Percentiles rank a stretch among this genome's conserved stretches.
These are phyloP conservation scores for Gnomoniopsis sp. DNA, from an alignment of 2,329 filamentous ascomycete species.

Conservation along the genomic window DNA sequence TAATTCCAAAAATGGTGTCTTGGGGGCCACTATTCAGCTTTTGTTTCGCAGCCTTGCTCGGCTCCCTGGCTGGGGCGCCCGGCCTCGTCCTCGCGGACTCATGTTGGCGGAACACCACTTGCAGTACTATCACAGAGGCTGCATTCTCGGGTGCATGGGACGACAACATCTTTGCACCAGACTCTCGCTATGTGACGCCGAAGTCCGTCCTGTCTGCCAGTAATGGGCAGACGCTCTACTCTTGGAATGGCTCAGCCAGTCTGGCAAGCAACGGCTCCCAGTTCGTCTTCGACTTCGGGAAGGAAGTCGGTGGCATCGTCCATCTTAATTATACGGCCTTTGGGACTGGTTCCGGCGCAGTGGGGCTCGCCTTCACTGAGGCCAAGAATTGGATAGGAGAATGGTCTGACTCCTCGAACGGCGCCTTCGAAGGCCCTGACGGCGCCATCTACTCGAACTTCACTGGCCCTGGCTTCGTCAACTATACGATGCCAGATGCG, in stretches of 20 bases:
- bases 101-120: conserved; percentile 56
- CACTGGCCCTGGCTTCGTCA: conserved; percentile 28
- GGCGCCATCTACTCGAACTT: conserved; percentile 45
- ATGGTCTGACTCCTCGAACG: conserved; percentile 46
- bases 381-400: conserved; percentile 44
- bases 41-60: background rate
- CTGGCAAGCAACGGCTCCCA: conserved; percentile 44
- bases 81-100: conserved; percentile 18
- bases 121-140: conserved; percentile 43
- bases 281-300: conserved; percentile 57
- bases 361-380: conserved; percentile 47
- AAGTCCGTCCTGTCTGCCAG: conserved; percentile 35
- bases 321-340: conserved; percentile 45
- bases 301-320: conserved; percentile 54
- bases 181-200: conserved; percentile 47
- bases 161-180: conserved; percentile 52
- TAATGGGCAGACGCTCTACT: conserved; percentile 28
- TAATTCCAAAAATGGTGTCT: background rate
- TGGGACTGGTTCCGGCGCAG: conserved; percentile 28
- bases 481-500: conserved; percentile 36
- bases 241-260: conserved; percentile 23
- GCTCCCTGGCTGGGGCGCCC: conserved; percentile 26
- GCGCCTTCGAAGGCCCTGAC: conserved; percentile 38
- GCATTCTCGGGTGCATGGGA: conserved; percentile 59
- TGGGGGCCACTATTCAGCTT: conserved; percentile 8